Base-by-base conservation (phyloP, 352 stramenopile genomes). In the Phytopythium chamaehyphon region DNA sequence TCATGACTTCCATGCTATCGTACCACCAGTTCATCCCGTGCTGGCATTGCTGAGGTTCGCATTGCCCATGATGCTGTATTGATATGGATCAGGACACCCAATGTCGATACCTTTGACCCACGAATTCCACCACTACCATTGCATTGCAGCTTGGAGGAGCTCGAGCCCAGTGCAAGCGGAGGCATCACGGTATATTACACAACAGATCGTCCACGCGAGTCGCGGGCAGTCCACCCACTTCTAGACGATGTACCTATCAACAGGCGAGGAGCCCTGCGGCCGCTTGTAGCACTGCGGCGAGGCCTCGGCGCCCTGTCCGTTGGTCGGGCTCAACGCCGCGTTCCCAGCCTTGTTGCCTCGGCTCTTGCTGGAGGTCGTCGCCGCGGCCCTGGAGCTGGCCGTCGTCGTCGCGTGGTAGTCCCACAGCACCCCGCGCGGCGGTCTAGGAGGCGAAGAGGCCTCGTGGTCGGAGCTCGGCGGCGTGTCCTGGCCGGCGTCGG, bases 281-380 rank as follows among this genome's bases (percentile, higher is more conserved):
- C 76, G 76, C 54, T 87, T 87, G 69, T 83, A 87, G 58, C 68
- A 78, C 28, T 77, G 67, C 11, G 62, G 67, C 3, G 68, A 73
- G 35, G 44, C 19, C 37, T 64, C 55, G 39, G 48, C 37, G n/a
- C 24, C 62, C 11, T 37, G 23, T 19, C 9, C 18, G 47, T 54
- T 21, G 49, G 58, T 71, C 8, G 64, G 61, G 50, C 70, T 74
- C 24, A 67, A 61, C n/a, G 57, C 55, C 19, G 61, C 51, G 24
- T 24, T 49, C 14, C 40, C 39, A 16, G 40, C 52, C 2, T 24
- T 26, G 45, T 40, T 49, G 35, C 24, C n/a, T n/a, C n/a, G n/a
- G n/a, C n/a, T n/a, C n/a, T n/a, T 57, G 11, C 51, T 22, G 12
- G 18, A 12, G 3, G 16, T 36, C 15, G 15, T 28, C 6, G 33